phyloP scores from a whole-genome alignment of 306 rosid species.

The Amphicarpaea edgeworthii region DNA sequence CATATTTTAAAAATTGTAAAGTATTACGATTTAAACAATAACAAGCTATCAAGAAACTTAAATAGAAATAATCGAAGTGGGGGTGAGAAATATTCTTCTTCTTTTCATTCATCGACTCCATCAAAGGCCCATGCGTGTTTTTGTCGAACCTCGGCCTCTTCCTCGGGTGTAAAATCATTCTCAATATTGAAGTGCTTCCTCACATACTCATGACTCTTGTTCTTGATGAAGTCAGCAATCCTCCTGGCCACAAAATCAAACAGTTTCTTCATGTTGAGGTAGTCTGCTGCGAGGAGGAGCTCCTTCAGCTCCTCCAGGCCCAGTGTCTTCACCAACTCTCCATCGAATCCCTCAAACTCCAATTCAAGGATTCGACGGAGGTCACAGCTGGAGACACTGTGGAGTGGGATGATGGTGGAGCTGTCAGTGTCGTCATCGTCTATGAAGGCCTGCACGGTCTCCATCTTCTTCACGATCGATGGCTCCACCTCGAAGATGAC shows the following conservation, averaged over 20 bases:
- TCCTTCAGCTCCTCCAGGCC: not conserved
- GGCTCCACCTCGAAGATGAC: slow-evolving; percentile 25
- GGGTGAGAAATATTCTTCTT: too few relatives aligned
- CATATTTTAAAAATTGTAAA: too few relatives aligned
- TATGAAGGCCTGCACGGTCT: slow-evolving; percentile 10
- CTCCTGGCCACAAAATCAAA: accelerated
- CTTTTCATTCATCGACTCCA: too few relatives aligned
- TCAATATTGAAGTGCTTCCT: too few relatives aligned
- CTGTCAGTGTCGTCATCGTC: not conserved
- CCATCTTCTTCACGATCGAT: slow-evolving; percentile 37
- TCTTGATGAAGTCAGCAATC: not conserved
- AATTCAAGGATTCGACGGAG: slow-evolving; percentile 35
- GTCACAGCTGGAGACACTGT: slow-evolving; percentile 21
- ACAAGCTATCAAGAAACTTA: too few relatives aligned
- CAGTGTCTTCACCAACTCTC: not conserved
- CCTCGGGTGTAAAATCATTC: too few relatives aligned
- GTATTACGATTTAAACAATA: too few relatives aligned
- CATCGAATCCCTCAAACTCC: not conserved
- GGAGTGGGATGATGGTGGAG: slow-evolving; percentile 13
- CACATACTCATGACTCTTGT: too few relatives aligned
- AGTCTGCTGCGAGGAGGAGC: not conserved
- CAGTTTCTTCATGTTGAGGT: not conserved
- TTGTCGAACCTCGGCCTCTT: too few relatives aligned
- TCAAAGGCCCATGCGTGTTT: too few relatives aligned
- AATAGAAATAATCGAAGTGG: too few relatives aligned